Evolutionary conservation across 208 protist species (phyloP), one percentile per base, ranked within the genome.

Genomic region (Porcisia hertigi): DNA sequence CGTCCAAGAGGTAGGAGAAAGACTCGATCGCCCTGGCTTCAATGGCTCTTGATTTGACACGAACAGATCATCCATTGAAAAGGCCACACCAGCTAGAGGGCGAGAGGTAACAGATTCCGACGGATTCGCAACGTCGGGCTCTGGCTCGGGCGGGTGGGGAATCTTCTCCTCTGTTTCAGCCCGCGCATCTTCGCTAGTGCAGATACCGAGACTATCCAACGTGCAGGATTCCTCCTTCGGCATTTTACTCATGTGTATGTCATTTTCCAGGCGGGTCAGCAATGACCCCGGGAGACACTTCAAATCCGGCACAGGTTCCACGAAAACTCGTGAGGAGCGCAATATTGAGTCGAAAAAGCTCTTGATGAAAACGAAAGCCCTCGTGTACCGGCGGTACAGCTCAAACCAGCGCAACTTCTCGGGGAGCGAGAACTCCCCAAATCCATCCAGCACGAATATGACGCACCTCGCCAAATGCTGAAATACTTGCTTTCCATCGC

Each of bases 401-500:
- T 71, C 53, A 23, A 90, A 65, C 89, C 91, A 95, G 55, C 65
- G 57, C 60, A 79, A 73, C 69, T 95, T 91, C 49, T 82, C 60
- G 0, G 78, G 49, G 45, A 90, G n/a, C 3, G 81, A 47, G 36
- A 93, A 82, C 23, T 91, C 82, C 60, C 76, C 76, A 55, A 96
- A 96, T 4, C 82, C 83, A 47, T 90, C 82, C 45, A 96, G 80
- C 18, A 93, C 71, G 54, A 86, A 90, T 39, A 94, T 81, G 20
- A 89, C 66, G n/a, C 87, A 79, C 43, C 88, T 88, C 6, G 92
- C 89, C 47, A 94, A 82, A 3, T 90, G 57, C 63, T 93, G 82
- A 72, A 92, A 94, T 0, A 94, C 64, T 7, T 57, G 73, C 65
- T 96, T 96, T 0, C 84, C 88, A 47, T 96, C 92, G 20, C 78